Evolutionary conservation across 345 rosid species (phyloP).

Genomic region (Anacardium occidentale): DNA sequence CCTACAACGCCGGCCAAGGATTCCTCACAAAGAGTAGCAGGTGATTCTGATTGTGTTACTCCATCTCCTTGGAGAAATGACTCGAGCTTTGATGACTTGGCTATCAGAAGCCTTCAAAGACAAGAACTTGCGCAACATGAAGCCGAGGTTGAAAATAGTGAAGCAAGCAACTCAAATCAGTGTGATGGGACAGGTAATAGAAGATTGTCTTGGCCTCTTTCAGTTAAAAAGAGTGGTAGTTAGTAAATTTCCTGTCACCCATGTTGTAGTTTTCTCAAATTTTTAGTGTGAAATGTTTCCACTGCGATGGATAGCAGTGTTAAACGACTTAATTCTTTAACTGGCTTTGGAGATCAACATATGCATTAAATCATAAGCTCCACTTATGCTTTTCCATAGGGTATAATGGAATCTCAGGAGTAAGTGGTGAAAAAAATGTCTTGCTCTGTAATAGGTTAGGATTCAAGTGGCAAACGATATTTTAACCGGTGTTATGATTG

Average conservation of each 20-base stretch:
- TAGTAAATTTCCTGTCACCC: constrained; percentile 6
- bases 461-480: too few species aligned
- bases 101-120: constrained; percentile 38
- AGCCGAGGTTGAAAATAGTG: constrained; percentile 44
- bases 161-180: constrained; percentile 35
- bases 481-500: too few species aligned
- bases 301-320: constrained; percentile 1
- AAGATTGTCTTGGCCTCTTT: constrained; percentile 93
- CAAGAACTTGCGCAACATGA: constrained; percentile 41
- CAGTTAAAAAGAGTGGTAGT: constrained; percentile 40
- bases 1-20: constrained; percentile 56
- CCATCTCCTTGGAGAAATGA: constrained; percentile 75
- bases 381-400: too few species aligned
- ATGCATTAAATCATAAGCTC: too few species aligned
- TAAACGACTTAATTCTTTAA: neutral
- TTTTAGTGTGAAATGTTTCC: constrained; percentile 7
- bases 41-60: constrained; percentile 58
- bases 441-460: too few species aligned
- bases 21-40: constrained; percentile 34
- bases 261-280: neutral
- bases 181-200: constrained; percentile 49
- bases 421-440: too few species aligned
- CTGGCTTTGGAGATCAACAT: too few species aligned
- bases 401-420: too few species aligned
- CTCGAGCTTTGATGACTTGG: constrained; percentile 63